Evolutionary conservation across 225 moss, liverwort and hornwort species (phyloP).

Genomic region (Climacium dendroides): DNA sequence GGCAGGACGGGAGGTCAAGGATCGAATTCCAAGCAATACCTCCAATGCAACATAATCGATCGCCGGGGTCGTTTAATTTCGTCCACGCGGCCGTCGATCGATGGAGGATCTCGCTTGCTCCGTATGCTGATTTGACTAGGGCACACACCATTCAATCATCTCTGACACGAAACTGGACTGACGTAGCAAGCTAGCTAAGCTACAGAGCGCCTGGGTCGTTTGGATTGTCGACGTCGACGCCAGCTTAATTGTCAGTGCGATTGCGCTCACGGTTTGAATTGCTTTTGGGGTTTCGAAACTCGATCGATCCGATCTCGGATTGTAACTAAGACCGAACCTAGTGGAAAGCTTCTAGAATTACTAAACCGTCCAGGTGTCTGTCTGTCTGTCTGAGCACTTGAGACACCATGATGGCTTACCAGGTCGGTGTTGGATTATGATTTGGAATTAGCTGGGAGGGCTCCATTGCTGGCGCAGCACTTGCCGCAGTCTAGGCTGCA

Average conservation of each 20-base stretch:
- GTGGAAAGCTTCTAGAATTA: not conserved
- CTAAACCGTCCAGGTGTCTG: not conserved
- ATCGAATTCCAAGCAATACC: conserved; percentile 1
- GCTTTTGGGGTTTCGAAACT: not conserved
- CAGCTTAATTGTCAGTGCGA: not conserved
- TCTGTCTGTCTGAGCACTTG: not conserved
- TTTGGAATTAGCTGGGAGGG: not conserved
- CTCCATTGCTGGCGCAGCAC: not conserved
- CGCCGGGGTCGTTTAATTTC: not conserved
- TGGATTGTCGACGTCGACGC: not conserved
- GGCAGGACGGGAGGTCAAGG: not conserved
- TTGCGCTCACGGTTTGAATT: not conserved
- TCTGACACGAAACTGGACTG: conserved; percentile 4
- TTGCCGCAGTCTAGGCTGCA: not conserved
- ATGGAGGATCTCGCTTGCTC: not conserved
- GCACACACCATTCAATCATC: conserved; percentile 1
- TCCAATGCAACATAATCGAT: not conserved
- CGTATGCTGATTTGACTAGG: not conserved
- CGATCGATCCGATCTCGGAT: not conserved
- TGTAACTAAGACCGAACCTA: not conserved
- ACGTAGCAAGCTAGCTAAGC: not conserved
- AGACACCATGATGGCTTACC: not conserved
- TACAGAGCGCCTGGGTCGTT: not conserved
- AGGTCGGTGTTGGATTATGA: not conserved
- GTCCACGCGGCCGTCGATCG: conserved; percentile 4